Conservation (phyloP, 2,329 filamentous ascomycete genomes). For the Hymenoscyphus infarciens region DNA sequence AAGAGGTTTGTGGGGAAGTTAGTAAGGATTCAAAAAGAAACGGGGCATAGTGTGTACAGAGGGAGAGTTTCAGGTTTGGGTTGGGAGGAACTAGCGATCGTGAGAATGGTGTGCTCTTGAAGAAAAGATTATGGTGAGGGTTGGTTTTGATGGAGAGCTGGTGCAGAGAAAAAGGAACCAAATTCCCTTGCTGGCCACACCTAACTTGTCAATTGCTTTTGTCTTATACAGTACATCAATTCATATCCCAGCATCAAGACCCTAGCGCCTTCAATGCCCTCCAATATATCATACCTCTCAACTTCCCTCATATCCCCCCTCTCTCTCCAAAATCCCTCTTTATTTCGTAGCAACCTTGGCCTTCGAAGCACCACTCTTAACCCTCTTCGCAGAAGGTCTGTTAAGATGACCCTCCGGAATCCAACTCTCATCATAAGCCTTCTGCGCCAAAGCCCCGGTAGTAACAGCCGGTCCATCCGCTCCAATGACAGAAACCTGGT, state of each 20-base stretch:
- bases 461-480: slow-evolving; percentile 44
- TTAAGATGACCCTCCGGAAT: slow-evolving; percentile 68
- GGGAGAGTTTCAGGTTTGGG: no score
- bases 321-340: background rate
- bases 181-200: background rate
- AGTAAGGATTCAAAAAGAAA: no score
- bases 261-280: slow-evolving; percentile 4
- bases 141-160: no score
- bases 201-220: slow-evolving; percentile 8
- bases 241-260: background rate
- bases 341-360: background rate
- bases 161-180: no score
- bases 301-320: background rate
- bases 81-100: no score
- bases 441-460: slow-evolving; percentile 30
- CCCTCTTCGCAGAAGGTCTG: slow-evolving; percentile 69
- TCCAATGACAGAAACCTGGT: slow-evolving; percentile 62
- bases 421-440: slow-evolving; percentile 36
- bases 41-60: no score
- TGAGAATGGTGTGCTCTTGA: no score
- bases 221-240: slow-evolving; percentile 12
- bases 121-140: no score
- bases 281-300: background rate
- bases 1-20: no score
- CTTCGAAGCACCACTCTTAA: slow-evolving; percentile 49